A percentile compares a stretch with the other conserved stretches of the same genome.
These are phyloP conservation scores for Adansonia digitata DNA, from an alignment of 345 rosid genomes.

Conservation along the genomic window DNA sequence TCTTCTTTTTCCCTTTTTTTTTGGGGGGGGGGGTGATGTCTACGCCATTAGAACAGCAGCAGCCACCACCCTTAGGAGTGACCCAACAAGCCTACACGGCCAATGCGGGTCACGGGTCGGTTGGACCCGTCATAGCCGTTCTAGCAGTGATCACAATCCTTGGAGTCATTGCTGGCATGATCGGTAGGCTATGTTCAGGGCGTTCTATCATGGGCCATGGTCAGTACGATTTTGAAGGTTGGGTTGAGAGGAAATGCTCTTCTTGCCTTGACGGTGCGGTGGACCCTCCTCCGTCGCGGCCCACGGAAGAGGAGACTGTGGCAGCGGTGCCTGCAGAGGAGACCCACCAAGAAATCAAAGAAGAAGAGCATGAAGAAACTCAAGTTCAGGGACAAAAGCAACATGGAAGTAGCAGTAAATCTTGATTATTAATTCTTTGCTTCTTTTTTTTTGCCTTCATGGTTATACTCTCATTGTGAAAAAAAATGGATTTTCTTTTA, in stretches of 20 bases:
- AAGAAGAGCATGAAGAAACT: conserved; percentile 22
- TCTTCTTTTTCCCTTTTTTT: not conserved
- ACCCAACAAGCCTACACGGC: conserved; percentile 34
- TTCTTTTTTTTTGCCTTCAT: not conserved
- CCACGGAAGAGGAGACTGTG: conserved; percentile 18
- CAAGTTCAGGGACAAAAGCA: conserved; percentile 15
- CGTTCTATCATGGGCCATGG: conserved; percentile 45
- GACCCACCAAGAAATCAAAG: conserved; percentile 21
- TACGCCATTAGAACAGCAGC: conserved; percentile 37
- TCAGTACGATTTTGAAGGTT: conserved; percentile 56
- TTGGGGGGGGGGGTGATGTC: conserved; percentile 36
- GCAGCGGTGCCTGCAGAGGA: conserved; percentile 27
- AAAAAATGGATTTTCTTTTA: not conserved
- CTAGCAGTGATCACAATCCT: conserved; percentile 51
- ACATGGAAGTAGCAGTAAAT: conserved; percentile 18
- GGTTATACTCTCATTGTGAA: conserved; percentile 8
- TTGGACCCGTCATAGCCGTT: conserved; percentile 62
- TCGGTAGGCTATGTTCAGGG: conserved; percentile 63
- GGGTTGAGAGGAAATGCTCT: conserved; percentile 66
- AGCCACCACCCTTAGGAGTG: conserved; percentile 27
- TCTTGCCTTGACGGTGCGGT: conserved; percentile 53
- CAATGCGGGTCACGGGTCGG: conserved; percentile 42
- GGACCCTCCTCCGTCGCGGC: conserved; percentile 31
- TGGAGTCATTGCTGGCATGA: conserved; percentile 58
- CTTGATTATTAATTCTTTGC: conserved; percentile 10